Base-by-base conservation (phyloP, 352 stramenopile species). In the Peronospora belbahrii region DNA sequence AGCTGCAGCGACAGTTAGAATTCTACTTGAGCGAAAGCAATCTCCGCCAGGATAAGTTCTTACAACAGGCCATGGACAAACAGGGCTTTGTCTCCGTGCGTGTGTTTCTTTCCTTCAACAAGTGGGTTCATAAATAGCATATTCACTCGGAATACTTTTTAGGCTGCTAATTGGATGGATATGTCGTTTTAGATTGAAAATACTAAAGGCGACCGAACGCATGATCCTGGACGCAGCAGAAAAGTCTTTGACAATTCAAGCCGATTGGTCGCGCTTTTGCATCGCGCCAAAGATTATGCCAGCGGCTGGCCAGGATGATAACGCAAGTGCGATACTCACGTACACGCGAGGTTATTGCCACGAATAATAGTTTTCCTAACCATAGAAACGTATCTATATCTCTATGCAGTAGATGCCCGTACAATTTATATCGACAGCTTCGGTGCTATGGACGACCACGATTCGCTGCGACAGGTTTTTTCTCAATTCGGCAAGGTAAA, bases 401-500 rank as follows among this genome's bases (percentile, higher is more conserved):
- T 5, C 34, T n/a, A n/a, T 28, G 36, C 4, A 17, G 4, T 38
- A 87, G 79, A 75, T 13, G 51, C 31, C 9, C 39, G 68, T 22
- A 87, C 74, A 6, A 65, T 90, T 33, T 90, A 90, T 45, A 68
- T 90, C n/a, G 79, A 90, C 43, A 79, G 65, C 40, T 86, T 87
- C 31, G 48, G 57, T 11, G 42, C 43, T 8, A 52, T 48, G 6
- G 71, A 85, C 35, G 74, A 90, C 52, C 75, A 90, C 52, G 74
- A 88, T 53, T 80, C 67, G 41, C 57, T 90, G 36, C 65, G 76
- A 27, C 65, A 65, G 27, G 43, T 61, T 15, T 81, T 88, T 32
- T 52, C 70, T 5, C 48, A 54, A 32, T 85, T 85, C 32, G 79
- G 74, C 35, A 90, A 85, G 54, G 79, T 89, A 28, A 85, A 70